Base-by-base conservation (phyloP, 139 green algal genomes). In the Micractinium sp. region DNA sequence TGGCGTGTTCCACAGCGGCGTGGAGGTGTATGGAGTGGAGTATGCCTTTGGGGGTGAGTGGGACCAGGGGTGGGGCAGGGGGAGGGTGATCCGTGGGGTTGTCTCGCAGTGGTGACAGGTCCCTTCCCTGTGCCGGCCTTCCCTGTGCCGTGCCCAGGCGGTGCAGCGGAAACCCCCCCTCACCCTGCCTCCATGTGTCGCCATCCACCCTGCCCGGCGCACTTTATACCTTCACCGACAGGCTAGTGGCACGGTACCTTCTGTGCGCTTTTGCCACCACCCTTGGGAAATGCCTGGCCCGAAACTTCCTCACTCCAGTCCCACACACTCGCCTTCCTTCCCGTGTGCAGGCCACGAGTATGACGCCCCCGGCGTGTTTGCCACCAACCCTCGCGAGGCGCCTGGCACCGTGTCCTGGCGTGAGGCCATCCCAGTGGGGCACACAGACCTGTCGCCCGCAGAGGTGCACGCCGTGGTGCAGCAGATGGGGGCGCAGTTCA, bases 21-120 rank as follows among this genome's bases (percentile, higher is more conserved):
- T 99, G 7, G 96, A 99, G 86, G 94, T 98, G 0, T 96, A 97
- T 61, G 96, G 94, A 25, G 88, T 94, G 0, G 97, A 99, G 89
- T 99, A 97, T 66, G 97, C 97, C 0, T 99, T 97, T 91, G 96
- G 93, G 7, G 93, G 95, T 20, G 83, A 47, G 83, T n/a, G 15
- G 0, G 0, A 36, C 22, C 23, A 18, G 22, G 39, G 74, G 35
- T 16, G 74, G 74, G 15, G 74, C 15, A 53, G 33, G 18, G 12
- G 13, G 73, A 36, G 73, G 31, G 29, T 35, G 20, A n/a, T n/a
- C n/a, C n/a, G n/a, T n/a, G n/a, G n/a, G n/a, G n/a, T n/a, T n/a
- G n/a, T n/a, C n/a, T n/a, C n/a, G n/a, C n/a, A n/a, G n/a, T n/a
- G n/a, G n/a, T n/a, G n/a, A n/a, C n/a, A n/a, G n/a, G n/a, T n/a